Evolutionary conservation across 371 early-diverging fungal genomes (phyloP).

Genomic region (Mucor circinelloides): DNA sequence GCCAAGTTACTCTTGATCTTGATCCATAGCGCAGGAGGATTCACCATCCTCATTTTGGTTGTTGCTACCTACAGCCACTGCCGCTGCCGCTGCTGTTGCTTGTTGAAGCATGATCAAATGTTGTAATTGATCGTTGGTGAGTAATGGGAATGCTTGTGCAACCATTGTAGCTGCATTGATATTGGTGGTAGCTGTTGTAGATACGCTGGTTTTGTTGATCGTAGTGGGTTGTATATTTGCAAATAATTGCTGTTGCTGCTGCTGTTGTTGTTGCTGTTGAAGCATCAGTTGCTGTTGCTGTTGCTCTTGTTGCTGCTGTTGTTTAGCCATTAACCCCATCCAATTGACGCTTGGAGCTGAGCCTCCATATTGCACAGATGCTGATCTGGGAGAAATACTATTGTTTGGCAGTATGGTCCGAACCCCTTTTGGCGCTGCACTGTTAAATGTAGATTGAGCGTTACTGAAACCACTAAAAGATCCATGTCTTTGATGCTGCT

Average conservation of each 20-base stretch:
- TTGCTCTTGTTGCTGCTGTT: conserved; percentile 11
- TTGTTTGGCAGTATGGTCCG: conserved; percentile 11
- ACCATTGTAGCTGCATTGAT: background rate
- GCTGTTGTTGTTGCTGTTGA: conserved; percentile 5
- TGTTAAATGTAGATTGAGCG: background rate
- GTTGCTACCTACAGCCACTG: background rate
- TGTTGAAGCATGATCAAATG: conserved; percentile 20
- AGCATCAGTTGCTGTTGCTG: conserved; percentile 6
- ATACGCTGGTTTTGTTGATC: background rate
- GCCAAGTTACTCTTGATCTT: background rate
- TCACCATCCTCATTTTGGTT: background rate
- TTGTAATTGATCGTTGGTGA: conserved; percentile 15
- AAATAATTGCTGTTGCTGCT: background rate
- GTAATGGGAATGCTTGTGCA: conserved; percentile 8
- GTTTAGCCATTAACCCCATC: conserved; percentile 20
- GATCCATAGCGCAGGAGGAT: background rate
- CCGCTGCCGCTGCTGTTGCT: conserved; percentile 1
- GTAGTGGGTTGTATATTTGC: background rate
- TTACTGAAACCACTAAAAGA: background rate
- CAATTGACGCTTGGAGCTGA: conserved; percentile 15
- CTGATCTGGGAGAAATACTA: background rate
- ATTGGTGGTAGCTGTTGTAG: background rate
- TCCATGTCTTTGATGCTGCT: conserved; percentile 1
- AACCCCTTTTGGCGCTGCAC: background rate
- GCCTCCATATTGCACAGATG: conserved; percentile 1